phyloP scores from a whole-genome alignment of 176 grass and related monocot species.

The Oryza meyeriana region DNA sequence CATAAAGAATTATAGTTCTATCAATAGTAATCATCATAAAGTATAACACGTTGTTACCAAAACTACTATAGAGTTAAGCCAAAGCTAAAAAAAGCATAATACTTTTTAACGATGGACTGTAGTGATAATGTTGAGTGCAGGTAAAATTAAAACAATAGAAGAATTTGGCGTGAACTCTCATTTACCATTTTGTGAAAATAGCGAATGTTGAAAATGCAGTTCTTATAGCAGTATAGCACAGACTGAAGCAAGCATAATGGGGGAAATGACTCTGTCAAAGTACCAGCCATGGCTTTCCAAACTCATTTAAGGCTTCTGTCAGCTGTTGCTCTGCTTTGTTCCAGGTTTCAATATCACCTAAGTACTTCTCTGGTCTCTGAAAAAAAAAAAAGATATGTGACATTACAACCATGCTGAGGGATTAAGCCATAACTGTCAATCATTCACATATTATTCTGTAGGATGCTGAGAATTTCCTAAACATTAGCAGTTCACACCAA shows the following conservation, averaged over 20 bases:
- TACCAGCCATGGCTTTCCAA: slow-evolving; percentile 94
- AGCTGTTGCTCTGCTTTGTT: slow-evolving; percentile 93
- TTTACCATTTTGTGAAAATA: not conserved
- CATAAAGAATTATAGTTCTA: not conserved
- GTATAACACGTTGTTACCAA: not conserved
- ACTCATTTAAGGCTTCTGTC: slow-evolving; percentile 91
- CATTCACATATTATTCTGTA: not conserved
- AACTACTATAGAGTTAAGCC: not conserved
- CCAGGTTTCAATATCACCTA: slow-evolving; percentile 97
- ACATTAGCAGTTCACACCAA: not conserved
- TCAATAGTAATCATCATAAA: not conserved
- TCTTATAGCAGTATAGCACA: slow-evolving; percentile 1
- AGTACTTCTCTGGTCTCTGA: slow-evolving; percentile 93
- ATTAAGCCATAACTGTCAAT: not conserved
- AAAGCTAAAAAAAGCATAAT: not conserved
- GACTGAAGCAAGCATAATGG: not conserved
- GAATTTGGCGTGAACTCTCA: not conserved
- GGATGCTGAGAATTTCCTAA: not conserved
- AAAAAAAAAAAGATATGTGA: slow-evolving; percentile 14
- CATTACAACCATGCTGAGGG: not conserved
- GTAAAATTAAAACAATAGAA: not conserved
- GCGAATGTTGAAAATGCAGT: slow-evolving; percentile 10
- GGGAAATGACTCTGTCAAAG: not conserved
- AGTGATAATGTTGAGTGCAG: not conserved
- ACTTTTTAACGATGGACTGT: not conserved